phyloP scores from a whole-genome alignment of 176 grass and related monocot genomes.

The Tillandsia leiboldiana region DNA sequence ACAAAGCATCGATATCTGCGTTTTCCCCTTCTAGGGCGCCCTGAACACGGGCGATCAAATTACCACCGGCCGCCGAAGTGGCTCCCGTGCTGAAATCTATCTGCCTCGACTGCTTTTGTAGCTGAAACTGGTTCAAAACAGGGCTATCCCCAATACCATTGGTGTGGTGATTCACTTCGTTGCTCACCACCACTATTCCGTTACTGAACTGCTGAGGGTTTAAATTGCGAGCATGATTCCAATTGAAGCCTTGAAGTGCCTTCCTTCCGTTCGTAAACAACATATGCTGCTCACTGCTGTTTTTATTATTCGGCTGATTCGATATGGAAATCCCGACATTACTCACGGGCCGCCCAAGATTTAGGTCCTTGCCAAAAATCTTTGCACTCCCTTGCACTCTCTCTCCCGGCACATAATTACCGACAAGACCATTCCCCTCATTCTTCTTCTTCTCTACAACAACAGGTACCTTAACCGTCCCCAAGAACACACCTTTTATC shows the following conservation, averaged over 20 bases:
- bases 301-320: conserved; percentile 45
- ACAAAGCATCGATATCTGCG: conserved; percentile 42
- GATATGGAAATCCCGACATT: conserved; percentile 21
- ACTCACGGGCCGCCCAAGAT: conserved; percentile 41
- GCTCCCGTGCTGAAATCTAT: conserved; percentile 67
- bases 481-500: conserved; percentile 63
- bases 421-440: conserved; percentile 41
- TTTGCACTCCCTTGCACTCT: conserved; percentile 42
- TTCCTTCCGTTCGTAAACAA: conserved; percentile 59
- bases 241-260: conserved; percentile 60
- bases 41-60: conserved; percentile 32
- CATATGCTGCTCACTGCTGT: conserved; percentile 29
- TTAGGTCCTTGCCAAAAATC: conserved; percentile 95
- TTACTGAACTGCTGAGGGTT: conserved; percentile 68
- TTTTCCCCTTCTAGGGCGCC: conserved; percentile 49
- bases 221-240: conserved; percentile 52
- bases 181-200: conserved; percentile 48
- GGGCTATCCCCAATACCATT: conserved; percentile 28
- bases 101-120: conserved; percentile 57
- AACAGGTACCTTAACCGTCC: conserved; percentile 19
- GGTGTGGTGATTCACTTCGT: conserved; percentile 28
- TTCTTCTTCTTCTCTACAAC: conserved; percentile 40
- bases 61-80: conserved; percentile 36
- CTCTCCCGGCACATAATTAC: neutral
- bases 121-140: conserved; percentile 32